Conservation (phyloP, 306 rosid genomes). For the Astragalus glycyphyllos region DNA sequence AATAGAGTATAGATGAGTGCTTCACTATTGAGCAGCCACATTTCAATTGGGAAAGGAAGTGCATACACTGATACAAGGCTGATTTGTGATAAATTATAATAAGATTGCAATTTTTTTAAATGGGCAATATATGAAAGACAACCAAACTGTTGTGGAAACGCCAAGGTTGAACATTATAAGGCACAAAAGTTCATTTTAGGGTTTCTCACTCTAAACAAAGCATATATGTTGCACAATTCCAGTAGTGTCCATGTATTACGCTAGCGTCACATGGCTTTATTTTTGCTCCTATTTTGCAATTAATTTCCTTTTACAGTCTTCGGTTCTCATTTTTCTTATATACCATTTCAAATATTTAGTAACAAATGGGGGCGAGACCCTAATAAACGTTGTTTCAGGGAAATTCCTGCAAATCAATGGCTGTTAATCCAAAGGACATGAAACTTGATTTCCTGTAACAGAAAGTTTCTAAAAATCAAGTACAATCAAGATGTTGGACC, state of each 20-base stretch:
- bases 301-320: slow-evolving; percentile 12
- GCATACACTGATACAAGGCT: background rate
- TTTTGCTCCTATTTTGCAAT: slow-evolving; percentile 18
- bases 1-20: slow-evolving; percentile 31
- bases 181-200: background rate
- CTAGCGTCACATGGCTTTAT: background rate
- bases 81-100: background rate
- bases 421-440: too few relatives aligned
- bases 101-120: slow-evolving; percentile 14
- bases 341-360: slow-evolving; percentile 12
- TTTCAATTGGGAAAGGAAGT: slow-evolving; percentile 15
- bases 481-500: slow-evolving; percentile 18
- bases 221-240: slow-evolving; percentile 1
- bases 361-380: too few relatives aligned
- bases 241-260: background rate
- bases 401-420: background rate
- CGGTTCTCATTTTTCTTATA: slow-evolving; percentile 1
- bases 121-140: background rate
- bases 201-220: slow-evolving; percentile 13
- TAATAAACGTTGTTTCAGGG: too few relatives aligned
- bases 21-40: slow-evolving; percentile 23
- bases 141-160: background rate
- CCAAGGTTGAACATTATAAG: slow-evolving; percentile 4
- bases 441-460: too few relatives aligned
- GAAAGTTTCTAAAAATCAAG: too few relatives aligned